Evolutionary conservation across 352 stramenopile genomes (phyloP).

Genomic region (Globisporangium mamillatum): DNA sequence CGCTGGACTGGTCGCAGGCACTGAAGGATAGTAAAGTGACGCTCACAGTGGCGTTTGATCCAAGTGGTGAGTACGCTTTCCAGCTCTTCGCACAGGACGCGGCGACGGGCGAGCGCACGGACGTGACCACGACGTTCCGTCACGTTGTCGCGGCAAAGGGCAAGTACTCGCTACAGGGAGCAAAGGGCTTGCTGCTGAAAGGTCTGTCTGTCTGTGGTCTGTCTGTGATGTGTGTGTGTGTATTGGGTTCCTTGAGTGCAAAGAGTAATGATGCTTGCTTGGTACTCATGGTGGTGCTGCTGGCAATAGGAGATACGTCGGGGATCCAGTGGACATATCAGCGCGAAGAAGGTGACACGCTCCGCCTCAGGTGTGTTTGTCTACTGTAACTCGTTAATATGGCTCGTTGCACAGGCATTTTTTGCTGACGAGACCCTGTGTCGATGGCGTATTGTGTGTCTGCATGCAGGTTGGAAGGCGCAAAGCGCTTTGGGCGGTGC

Average conservation of each 20-base stretch:
- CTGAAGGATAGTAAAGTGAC: constrained; percentile 46
- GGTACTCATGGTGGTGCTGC: neutral
- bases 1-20: constrained; percentile 72
- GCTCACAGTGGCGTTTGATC: constrained; percentile 42
- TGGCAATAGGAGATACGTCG: constrained; percentile 38
- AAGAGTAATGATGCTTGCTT: too few species aligned
- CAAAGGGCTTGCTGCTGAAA: constrained; percentile 32
- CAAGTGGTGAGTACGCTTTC: constrained; percentile 38
- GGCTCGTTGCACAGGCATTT: neutral
- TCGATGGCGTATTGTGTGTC: neutral
- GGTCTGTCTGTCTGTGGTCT: constrained; percentile 1
- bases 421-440: neutral
- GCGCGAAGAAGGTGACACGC: constrained; percentile 58
- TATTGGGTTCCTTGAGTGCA: too few species aligned
- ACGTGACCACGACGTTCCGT: constrained; percentile 51
- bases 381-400: too few species aligned
- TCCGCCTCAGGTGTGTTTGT: constrained; percentile 42
- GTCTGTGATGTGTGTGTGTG: neutral
- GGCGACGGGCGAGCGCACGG: constrained; percentile 23
- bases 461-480: constrained; percentile 50
- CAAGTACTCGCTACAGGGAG: constrained; percentile 30
- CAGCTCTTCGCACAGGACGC: constrained; percentile 24
- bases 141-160: constrained; percentile 51
- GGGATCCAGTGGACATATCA: constrained; percentile 68
- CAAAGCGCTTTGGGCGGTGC: constrained; percentile 66